phyloP scores from a whole-genome alignment of 371 early-diverging fungal species.

The Fennellomyces sp. region DNA sequence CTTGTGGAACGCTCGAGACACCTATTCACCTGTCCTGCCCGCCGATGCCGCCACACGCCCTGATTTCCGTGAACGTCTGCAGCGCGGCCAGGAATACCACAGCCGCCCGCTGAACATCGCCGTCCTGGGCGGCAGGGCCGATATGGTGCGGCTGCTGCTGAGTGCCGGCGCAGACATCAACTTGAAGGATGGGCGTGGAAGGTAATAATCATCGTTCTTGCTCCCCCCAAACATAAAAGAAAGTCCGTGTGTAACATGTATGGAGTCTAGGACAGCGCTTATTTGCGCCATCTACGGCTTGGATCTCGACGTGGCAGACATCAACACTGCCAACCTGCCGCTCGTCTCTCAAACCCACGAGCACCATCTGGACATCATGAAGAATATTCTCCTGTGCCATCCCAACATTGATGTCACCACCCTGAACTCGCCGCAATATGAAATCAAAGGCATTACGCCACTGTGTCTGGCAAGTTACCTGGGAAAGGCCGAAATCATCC shows the following conservation, averaged over 20 bases:
- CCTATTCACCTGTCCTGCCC: conserved; percentile 46
- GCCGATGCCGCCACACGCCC: conserved; percentile 29
- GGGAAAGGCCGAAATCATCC: conserved; percentile 67
- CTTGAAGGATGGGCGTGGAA: conserved; percentile 70
- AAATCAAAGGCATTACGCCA: conserved; percentile 72
- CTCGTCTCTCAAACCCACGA: conserved; percentile 60
- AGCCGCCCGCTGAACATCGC: conserved; percentile 73
- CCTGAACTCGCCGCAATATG: conserved; percentile 67
- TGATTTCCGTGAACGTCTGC: conserved; percentile 36
- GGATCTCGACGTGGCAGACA: conserved; percentile 52
- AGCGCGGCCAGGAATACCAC: conserved; percentile 46
- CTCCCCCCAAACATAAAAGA: background rate
- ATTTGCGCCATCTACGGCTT: conserved; percentile 65
- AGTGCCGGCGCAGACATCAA: conserved; percentile 69
- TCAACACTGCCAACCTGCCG: conserved; percentile 63
- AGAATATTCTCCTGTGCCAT: conserved; percentile 57
- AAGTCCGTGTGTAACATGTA: background rate
- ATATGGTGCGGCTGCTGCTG: conserved; percentile 59
- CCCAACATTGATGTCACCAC: conserved; percentile 58
- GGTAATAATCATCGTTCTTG: conserved; percentile 35
- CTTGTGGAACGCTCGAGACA: conserved; percentile 52
- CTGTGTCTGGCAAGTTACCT: conserved; percentile 77
- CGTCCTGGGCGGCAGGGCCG: conserved; percentile 65
- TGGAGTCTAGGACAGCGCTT: conserved; percentile 49
- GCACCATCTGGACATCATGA: conserved; percentile 59